Evolutionary conservation across 495 filamentous ascomycete genomes (phyloP), one percentile per base, ranked within the genome.

Genomic region (Chaetomium tenue): DNA sequence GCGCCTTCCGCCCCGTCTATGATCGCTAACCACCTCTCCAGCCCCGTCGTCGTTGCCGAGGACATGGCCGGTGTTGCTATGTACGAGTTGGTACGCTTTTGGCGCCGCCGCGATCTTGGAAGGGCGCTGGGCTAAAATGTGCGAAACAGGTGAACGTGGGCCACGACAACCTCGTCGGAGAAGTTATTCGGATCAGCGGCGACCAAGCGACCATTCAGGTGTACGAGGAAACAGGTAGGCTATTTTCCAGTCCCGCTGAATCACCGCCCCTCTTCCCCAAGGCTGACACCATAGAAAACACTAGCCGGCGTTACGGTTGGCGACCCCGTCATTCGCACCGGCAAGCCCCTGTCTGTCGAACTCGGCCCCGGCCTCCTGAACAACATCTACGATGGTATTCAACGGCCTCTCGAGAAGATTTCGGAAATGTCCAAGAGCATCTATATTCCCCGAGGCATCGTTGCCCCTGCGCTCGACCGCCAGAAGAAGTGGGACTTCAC

Each of bases 341-440:
- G 92, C 71, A 97, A 97, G 83, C 95, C 94, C 63, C 83, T 99
- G 5, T 95, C 93, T 54, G 94, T 99, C 74, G 95, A 99, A 78
- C 87, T 98, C 60, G 94, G 94, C 30, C 94, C 94, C 67, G 94
- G 95, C 71, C 79, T 99, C 79, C 91, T 98, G 87, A 93, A 98
- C 81, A 98, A 95, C 58, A 98, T 98, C 75, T 98, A 98, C 81
- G 95, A 99, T 74, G 94, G 94, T 74, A 98, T 99, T 70, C 94
- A 99, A 76, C 90, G 94, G 65, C 94, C 94, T 61, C 86, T 99
- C 68, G 88, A 87, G 73, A 86, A 84, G 62, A 99, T 99, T 71
- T 82, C 89, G 62, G 81, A 88, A 53, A 76, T 86, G 56, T 87
- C 90, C 16, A 78, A 90, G 65, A 88, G 91, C 74, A 98, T 98